Evolutionary conservation across 331 rosid genomes (phyloP).

Genomic region (Quercus tomentella): DNA sequence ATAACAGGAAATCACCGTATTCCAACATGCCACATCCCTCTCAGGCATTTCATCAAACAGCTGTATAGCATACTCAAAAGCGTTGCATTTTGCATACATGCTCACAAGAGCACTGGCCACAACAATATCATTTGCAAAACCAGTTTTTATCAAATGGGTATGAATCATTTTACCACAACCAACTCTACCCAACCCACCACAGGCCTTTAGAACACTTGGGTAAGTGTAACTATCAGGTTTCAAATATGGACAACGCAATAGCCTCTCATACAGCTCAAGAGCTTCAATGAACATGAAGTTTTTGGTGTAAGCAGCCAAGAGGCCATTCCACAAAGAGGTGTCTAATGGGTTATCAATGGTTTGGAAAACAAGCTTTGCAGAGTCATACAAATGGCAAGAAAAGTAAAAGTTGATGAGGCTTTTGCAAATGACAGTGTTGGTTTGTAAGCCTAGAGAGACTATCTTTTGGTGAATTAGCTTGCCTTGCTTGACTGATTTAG

Average conservation of each 20-base stretch:
- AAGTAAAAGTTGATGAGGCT: conserved; percentile 52
- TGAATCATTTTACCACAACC: conserved; percentile 47
- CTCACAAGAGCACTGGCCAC: conserved; percentile 61
- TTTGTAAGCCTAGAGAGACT: conserved; percentile 51
- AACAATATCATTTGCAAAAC: conserved; percentile 47
- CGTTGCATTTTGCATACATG: conserved; percentile 65
- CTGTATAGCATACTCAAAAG: conserved; percentile 35
- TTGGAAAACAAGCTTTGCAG: conserved; percentile 50
- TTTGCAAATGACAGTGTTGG: conserved; percentile 40
- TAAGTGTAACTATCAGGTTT: conserved; percentile 60
- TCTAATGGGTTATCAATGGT: conserved; percentile 37
- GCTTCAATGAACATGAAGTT: conserved; percentile 60
- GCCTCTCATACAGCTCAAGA: conserved; percentile 42
- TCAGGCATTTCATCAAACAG: conserved; percentile 74
- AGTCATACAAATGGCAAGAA: conserved; percentile 38
- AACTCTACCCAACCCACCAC: conserved; percentile 48
- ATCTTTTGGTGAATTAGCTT: conserved; percentile 62
- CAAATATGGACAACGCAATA: conserved; percentile 29
- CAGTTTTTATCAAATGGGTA: conserved; percentile 49
- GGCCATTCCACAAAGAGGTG: conserved; percentile 68
- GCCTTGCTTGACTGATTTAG: conserved; percentile 49
- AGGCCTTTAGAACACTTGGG: conserved; percentile 76
- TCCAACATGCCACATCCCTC: conserved; percentile 84
- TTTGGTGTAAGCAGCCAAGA: conserved; percentile 61
- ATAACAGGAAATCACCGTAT: conserved; percentile 67